Conservation (phyloP, 2,329 filamentous ascomycete genomes). For the Alternaria ventricosa region DNA sequence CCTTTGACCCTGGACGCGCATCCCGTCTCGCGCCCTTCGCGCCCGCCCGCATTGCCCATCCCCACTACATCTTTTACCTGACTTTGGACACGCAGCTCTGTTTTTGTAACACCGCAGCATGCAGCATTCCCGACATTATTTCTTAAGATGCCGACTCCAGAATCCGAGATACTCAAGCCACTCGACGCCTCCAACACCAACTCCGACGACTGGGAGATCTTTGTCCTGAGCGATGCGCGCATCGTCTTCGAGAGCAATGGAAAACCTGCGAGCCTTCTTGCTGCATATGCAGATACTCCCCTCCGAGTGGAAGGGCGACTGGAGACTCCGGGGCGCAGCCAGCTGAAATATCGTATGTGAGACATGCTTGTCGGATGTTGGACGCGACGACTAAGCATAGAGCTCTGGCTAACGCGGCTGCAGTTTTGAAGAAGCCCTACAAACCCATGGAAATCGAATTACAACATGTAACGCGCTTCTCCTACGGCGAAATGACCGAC, state of each 20-base stretch:
- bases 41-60: constrained; percentile 7
- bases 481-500: constrained; percentile 62
- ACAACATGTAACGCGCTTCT: constrained; percentile 55
- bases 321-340: constrained; percentile 42
- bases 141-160: constrained; percentile 35
- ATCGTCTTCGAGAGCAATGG: constrained; percentile 64
- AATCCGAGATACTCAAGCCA: constrained; percentile 50
- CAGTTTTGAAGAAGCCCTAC: constrained; percentile 44
- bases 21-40: constrained; percentile 7
- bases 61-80: background rate
- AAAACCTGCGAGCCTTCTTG: constrained; percentile 64
- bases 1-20: constrained; percentile 11
- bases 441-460: constrained; percentile 60
- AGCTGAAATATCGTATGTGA: constrained; percentile 40
- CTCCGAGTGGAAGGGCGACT: constrained; percentile 67
- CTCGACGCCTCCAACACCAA: constrained; percentile 49
- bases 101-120: constrained; percentile 5
- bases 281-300: constrained; percentile 66
- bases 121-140: constrained; percentile 4
- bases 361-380: background rate
- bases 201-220: constrained; percentile 65
- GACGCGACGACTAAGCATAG: background rate
- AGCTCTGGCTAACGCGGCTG: constrained; percentile 12
- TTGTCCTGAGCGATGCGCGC: constrained; percentile 66
- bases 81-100: background rate